phyloP scores from a whole-genome alignment of 129 eudicot genomes.

The Saposhnikovia divaricata region DNA sequence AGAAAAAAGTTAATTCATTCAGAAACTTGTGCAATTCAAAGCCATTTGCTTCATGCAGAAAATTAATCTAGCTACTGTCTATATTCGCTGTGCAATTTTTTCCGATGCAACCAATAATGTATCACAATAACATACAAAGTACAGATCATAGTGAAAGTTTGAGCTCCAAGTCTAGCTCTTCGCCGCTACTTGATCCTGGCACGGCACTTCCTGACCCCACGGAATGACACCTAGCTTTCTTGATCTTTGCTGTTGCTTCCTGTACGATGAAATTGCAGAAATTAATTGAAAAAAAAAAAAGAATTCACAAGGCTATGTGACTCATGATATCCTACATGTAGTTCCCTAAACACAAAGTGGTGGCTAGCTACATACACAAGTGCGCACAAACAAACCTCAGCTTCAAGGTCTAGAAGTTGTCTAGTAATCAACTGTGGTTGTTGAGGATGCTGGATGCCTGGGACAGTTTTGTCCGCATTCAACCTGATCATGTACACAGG shows the following conservation, averaged over 20 bases:
- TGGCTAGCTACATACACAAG: background rate
- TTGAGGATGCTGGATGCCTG: slow-evolving; percentile 31
- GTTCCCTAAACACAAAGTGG: background rate
- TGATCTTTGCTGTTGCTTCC: slow-evolving; percentile 33
- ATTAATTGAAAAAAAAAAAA: background rate
- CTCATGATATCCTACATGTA: too few species aligned
- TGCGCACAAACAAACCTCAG: slow-evolving; percentile 26
- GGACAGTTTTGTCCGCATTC: slow-evolving; percentile 33
- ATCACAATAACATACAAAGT: background rate
- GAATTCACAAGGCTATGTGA: too few species aligned
- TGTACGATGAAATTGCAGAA: slow-evolving; percentile 8
- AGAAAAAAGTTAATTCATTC: background rate
- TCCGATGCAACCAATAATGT: background rate
- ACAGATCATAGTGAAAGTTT: slow-evolving; percentile 44
- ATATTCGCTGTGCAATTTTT: background rate
- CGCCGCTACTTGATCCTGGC: slow-evolving; percentile 45
- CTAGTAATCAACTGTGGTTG: slow-evolving; percentile 43
- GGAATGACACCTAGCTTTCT: slow-evolving; percentile 29
- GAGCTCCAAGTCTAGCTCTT: slow-evolving; percentile 80
- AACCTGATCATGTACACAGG: slow-evolving; percentile 23
- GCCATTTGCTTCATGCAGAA: background rate
- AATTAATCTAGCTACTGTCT: background rate
- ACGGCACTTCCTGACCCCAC: slow-evolving; percentile 37
- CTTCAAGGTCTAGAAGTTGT: slow-evolving; percentile 45
- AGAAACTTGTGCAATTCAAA: background rate